Conservation (phyloP, 1,139 yeast genomes). For the Magnusiomyces paraingens region DNA sequence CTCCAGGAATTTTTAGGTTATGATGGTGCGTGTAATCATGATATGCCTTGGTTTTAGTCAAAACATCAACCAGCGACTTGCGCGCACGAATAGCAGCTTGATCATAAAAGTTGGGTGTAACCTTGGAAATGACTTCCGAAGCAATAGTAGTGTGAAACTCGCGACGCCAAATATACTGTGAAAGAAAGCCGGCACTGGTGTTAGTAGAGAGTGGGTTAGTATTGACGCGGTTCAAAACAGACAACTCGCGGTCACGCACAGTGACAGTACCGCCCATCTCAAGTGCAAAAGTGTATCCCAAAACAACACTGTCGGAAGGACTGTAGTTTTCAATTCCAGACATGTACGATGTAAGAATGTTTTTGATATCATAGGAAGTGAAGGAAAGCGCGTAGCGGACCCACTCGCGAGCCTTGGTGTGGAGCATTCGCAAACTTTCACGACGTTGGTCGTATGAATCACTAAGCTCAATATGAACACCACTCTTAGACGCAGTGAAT, state of each 20-base stretch:
- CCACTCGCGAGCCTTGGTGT: conserved; percentile 62
- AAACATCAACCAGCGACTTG: not conserved
- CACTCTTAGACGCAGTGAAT: conserved; percentile 51
- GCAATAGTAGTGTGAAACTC: conserved; percentile 18
- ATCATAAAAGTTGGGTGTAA: conserved; percentile 13
- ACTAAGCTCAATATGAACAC: conserved; percentile 58
- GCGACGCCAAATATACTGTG: conserved; percentile 69
- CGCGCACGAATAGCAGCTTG: conserved; percentile 13
- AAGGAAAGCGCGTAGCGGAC: conserved; percentile 46
- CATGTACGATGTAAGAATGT: conserved; percentile 70
- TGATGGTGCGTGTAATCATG: conserved; percentile 4
- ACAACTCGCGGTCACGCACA: conserved; percentile 44
- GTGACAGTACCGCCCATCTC: conserved; percentile 76
- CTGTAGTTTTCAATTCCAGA: conserved; percentile 38
- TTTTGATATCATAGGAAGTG: conserved; percentile 67
- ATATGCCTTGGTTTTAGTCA: not conserved
- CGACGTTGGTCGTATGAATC: conserved; percentile 78
- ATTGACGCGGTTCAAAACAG: conserved; percentile 20
- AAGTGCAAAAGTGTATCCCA: conserved; percentile 83
- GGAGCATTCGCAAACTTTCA: conserved; percentile 55
- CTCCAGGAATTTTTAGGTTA: not conserved
- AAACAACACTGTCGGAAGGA: conserved; percentile 42
- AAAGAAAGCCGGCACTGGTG: conserved; percentile 64
- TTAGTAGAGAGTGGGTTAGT: conserved; percentile 36
- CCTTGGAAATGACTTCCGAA: conserved; percentile 11